phyloP scores from a whole-genome alignment of 345 rosid species.

The Punica granatum region DNA sequence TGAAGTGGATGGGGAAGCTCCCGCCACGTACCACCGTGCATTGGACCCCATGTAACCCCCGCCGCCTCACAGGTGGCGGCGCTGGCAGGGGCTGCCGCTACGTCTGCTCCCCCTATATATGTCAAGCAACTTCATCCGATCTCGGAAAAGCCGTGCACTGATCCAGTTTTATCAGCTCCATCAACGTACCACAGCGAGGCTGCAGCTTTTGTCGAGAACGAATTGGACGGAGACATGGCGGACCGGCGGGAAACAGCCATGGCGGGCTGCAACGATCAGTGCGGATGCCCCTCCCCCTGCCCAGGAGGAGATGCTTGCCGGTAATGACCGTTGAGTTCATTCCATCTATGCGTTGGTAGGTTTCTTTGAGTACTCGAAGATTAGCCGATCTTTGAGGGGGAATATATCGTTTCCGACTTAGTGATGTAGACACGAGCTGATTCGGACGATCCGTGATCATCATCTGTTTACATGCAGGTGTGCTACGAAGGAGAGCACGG shows the following conservation, averaged over 20 bases:
- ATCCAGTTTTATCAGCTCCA: no score
- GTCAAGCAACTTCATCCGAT: no score
- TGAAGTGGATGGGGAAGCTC: not conserved
- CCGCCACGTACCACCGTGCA: not conserved
- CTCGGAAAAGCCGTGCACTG: no score
- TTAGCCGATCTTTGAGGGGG: no score
- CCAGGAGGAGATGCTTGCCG: conserved; percentile 42
- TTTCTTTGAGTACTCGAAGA: no score
- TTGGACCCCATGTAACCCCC: not conserved
- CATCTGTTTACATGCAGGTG: conserved; percentile 38
- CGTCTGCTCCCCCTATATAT: not conserved
- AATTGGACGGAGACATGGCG: conserved; percentile 10
- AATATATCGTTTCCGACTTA: no score
- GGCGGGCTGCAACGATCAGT: conserved; percentile 18
- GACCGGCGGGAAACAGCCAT: conserved; percentile 8
- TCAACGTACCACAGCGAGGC: no score
- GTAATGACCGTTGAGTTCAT: conserved; percentile 4
- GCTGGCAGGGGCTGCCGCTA: not conserved
- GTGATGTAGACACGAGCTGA: no score
- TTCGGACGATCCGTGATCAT: not conserved
- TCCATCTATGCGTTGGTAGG: no score
- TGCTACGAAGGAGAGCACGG: conserved; percentile 9
- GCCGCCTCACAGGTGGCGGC: not conserved
- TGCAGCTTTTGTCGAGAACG: no score
- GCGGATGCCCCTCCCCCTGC: conserved; percentile 35